Conservation (phyloP, 495 filamentous ascomycete genomes). For the Amorphotheca resinae region DNA sequence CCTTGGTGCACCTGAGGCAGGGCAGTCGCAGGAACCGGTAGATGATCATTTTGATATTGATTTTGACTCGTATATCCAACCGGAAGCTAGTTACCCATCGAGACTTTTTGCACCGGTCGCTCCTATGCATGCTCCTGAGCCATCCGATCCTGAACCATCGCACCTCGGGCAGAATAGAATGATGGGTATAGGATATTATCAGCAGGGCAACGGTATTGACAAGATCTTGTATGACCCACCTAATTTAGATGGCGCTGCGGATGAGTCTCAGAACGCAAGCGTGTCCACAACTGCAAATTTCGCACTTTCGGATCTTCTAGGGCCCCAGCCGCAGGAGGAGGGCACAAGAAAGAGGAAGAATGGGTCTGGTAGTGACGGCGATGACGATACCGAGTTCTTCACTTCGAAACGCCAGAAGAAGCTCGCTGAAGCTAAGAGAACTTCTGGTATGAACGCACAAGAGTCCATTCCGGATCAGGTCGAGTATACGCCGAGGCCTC, state of each 20-base stretch:
- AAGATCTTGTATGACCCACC: slow-evolving; percentile 17
- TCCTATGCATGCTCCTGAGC: slow-evolving; percentile 1
- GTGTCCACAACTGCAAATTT: slow-evolving; percentile 8
- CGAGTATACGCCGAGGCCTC: neutral
- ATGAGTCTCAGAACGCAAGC: neutral
- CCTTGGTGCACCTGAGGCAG: neutral
- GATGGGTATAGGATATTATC: slow-evolving; percentile 42
- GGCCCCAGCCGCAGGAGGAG: slow-evolving; percentile 2
- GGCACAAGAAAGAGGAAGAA: slow-evolving; percentile 10
- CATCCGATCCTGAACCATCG: slow-evolving; percentile 36
- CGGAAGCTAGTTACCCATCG: slow-evolving; percentile 7
- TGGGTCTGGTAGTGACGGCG: slow-evolving; percentile 4
- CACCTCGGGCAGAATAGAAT: slow-evolving; percentile 29
- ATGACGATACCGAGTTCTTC: slow-evolving; percentile 16
- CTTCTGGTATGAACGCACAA: neutral
- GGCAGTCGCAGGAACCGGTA: neutral
- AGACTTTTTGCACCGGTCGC: slow-evolving; percentile 6
- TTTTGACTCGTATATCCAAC: slow-evolving; percentile 5
- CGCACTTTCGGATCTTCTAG: slow-evolving; percentile 15
- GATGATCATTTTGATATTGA: slow-evolving; percentile 17
- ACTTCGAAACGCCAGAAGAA: slow-evolving; percentile 14
- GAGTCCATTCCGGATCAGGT: neutral
- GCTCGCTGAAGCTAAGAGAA: slow-evolving; percentile 6
- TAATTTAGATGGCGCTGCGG: slow-evolving; percentile 1
- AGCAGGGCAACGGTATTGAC: slow-evolving; percentile 32